Evolutionary conservation across 331 rosid genomes (phyloP), one percentile per base, ranked within the genome.

Genomic region (Acacia concinna): DNA sequence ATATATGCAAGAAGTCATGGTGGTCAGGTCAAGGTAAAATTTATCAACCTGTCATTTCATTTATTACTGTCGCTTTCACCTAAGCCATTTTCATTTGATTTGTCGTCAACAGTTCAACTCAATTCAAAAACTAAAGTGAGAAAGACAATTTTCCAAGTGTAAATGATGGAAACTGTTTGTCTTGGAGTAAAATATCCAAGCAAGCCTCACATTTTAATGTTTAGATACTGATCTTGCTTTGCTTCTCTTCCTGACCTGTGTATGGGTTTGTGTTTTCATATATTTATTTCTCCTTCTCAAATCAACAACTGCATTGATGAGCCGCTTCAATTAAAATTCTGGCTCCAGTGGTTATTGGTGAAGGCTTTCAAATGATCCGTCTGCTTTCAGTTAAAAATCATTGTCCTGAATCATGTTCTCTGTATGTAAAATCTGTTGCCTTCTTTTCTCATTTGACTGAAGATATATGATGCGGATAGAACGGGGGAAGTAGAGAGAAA

Each of bases 141-240:
- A 90, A 60, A 83, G 75, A 83, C 27, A 79, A 81, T 81, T 86
- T 81, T 83, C 76, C 35, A 88, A 88, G 79, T 88, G 88, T 86
- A 84, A 78, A 67, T 67, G 49, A 46, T 67, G 73, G 52, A 8
- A 67, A 40, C 72, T 35, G 59, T n/a, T n/a, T n/a, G n/a, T n/a
- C n/a, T n/a, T n/a, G n/a, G n/a, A n/a, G n/a, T n/a, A n/a, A n/a
- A n/a, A n/a, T n/a, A n/a, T n/a, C 68, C 84, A 76, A 90, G 90
- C 18, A 90, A 90, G 79, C 90, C 84, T 62, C 89, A 90, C 86
- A 87, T 86, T 87, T 49, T 91, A 88, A 79, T 82, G 79, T 30
- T 87, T 66, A 63, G 90, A 82, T 76, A 88, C 88, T 82, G 64
- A 5, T 87, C 84, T 18, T 77, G 46, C 46, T 21, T 65, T 18